Evolutionary conservation across 179 eudicot species (phyloP), one percentile per base, ranked within the genome.

Genomic region (Carnegiea gigantea): DNA sequence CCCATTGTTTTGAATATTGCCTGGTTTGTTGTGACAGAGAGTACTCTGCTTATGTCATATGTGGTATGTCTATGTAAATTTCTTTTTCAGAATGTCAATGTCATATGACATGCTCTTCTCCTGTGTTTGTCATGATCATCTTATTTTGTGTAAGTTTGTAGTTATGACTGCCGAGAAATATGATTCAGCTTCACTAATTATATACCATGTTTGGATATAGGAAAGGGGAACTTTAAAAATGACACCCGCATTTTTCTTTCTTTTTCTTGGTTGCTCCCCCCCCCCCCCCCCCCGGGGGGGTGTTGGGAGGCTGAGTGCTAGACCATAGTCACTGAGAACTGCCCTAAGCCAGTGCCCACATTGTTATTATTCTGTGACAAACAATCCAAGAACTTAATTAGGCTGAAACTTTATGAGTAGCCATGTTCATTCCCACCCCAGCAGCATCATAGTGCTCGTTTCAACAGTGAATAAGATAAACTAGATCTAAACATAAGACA

Each of bases 1-100:
- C 86, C 86, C 86, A 81, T 84, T 26, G 86, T 84, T 81, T 84
- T 81, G 64, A 26, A 54, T 36, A 54, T 68, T 80, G 21, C 77
- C 77, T 77, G 77, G 83, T 83, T 83, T 80, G 33, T 80, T 70
- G 70, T 43, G 79, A 79, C 59, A 54, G 38, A 33, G 17, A 81
- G 65, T 49, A 74, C 44, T 77, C 57, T 77, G n/a, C 59, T 54
- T 70, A 44, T 33, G 36, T 33, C 36, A 33, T 33, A 1, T 77
- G 71, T 40, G 15, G 83, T 59, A 67, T 70, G 44, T 33, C 67
- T 75, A 81, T 65, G 10, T 72, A 48, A 28, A 78, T 17, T 51
- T 62, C 59, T 49, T 78, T 28, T 78, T 73, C 78, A 73, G 17
- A 70, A 83, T 79, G 80, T 79, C 77, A 76, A 67, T 67, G 46